Conservation (phyloP, 345 rosid genomes). For the Nasturtium officinale region DNA sequence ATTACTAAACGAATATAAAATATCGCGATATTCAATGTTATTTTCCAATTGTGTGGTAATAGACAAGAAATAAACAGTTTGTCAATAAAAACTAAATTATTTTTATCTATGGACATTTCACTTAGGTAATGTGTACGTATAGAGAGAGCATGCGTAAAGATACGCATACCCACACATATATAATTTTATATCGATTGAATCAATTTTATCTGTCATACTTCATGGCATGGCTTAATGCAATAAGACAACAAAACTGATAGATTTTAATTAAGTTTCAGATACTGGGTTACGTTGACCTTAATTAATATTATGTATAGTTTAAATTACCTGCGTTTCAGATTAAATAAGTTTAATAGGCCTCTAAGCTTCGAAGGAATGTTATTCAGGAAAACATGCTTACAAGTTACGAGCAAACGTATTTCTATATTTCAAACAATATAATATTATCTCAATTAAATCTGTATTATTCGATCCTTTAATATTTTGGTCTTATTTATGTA, state of each 20-base stretch:
- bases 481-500: not conserved
- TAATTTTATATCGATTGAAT: slow-evolving; percentile 9
- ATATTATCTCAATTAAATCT: not conserved
- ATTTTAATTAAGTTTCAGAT: slow-evolving; percentile 13
- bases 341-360: slow-evolving; percentile 15
- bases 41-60: not conserved
- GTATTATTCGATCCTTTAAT: not conserved
- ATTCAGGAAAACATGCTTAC: slow-evolving; percentile 39
- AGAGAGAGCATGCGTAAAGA: slow-evolving; percentile 8
- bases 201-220: slow-evolving; percentile 29
- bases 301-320: slow-evolving; percentile 15
- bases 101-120: not conserved
- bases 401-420: slow-evolving; percentile 23
- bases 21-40: not conserved
- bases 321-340: slow-evolving; percentile 19
- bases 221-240: slow-evolving; percentile 40
- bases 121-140: not conserved
- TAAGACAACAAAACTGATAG: slow-evolving; percentile 18
- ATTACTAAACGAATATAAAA: not conserved
- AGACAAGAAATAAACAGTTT: slow-evolving; percentile 8
- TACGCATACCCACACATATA: slow-evolving; percentile 3
- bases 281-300: slow-evolving; percentile 32
- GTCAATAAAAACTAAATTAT: slow-evolving; percentile 21
- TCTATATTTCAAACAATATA: slow-evolving; percentile 13
- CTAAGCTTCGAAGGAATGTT: slow-evolving; percentile 25